phyloP scores from a whole-genome alignment of 2,329 filamentous ascomycete species.

The Botrytis paeoniae region DNA sequence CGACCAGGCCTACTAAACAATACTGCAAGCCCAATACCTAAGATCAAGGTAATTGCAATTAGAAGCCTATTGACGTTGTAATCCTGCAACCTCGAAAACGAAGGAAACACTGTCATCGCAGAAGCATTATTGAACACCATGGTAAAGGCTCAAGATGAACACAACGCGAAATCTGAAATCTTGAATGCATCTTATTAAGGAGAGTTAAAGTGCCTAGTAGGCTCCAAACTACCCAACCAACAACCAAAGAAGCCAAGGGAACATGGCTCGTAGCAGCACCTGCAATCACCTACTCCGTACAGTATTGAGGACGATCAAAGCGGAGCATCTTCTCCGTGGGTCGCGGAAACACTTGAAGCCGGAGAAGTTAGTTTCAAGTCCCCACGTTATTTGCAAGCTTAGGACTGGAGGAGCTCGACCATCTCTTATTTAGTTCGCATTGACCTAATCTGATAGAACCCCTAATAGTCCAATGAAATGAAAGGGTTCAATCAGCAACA shows the following conservation, averaged over 20 bases:
- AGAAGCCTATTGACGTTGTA: neutral
- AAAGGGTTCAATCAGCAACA: neutral
- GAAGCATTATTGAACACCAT: neutral
- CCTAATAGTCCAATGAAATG: too few species aligned
- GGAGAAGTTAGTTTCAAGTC: neutral
- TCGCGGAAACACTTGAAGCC: neutral
- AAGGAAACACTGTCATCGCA: neutral
- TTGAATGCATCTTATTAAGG: neutral
- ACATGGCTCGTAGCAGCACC: neutral
- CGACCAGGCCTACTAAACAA: neutral
- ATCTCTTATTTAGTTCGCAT: neutral
- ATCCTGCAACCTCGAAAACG: neutral
- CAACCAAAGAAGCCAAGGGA: neutral
- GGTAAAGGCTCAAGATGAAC: neutral
- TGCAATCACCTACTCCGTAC: neutral
- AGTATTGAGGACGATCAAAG: neutral
- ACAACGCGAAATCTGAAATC: neutral
- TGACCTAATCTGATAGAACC: neutral
- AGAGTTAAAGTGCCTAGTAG: neutral
- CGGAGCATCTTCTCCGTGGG: neutral
- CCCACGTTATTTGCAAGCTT: neutral
- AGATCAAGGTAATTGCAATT: neutral
- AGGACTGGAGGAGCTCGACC: neutral
- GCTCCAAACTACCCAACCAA: too few species aligned
- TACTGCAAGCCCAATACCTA: neutral